phyloP scores from a whole-genome alignment of 805 yeast genomes.

The Candida endomychidarum region DNA sequence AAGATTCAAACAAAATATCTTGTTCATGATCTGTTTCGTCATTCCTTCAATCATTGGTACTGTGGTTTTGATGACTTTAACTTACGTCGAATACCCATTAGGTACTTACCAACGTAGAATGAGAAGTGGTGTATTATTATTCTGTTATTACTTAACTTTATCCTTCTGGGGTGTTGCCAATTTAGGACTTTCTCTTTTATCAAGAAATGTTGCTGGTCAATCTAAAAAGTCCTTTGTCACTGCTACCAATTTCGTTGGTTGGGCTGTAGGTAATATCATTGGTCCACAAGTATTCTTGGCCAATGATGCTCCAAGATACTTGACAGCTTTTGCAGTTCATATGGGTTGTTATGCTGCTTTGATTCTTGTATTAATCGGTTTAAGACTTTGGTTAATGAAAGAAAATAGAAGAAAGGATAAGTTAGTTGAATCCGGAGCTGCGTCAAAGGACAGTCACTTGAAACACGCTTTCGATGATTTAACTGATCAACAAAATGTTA shows the following conservation, averaged over 20 bases:
- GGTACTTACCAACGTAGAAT: constrained; percentile 31
- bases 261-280: constrained; percentile 62
- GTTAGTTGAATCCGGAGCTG: constrained; percentile 19
- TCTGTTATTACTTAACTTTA: constrained; percentile 50
- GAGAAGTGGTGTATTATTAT: constrained; percentile 22
- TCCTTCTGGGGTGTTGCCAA: constrained; percentile 58
- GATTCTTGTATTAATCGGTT: constrained; percentile 19
- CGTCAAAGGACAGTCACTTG: constrained; percentile 17
- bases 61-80: constrained; percentile 40
- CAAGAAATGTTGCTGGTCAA: constrained; percentile 67
- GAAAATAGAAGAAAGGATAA: constrained; percentile 57
- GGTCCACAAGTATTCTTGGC: constrained; percentile 65
- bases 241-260: constrained; percentile 60
- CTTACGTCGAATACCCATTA: constrained; percentile 28
- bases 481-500: constrained; percentile 58
- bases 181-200: constrained; percentile 58
- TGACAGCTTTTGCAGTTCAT: constrained; percentile 53
- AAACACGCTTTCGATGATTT: constrained; percentile 53
- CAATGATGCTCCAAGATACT: constrained; percentile 50
- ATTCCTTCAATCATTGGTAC: constrained; percentile 36
- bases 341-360: constrained; percentile 34
- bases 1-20: constrained; percentile 17
- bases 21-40: constrained; percentile 26
- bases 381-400: constrained; percentile 42
- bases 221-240: constrained; percentile 66